These are phyloP conservation scores for Nakaseomyces kungkrabaensis DNA, from an alignment of 1,139 yeast species.

Conservation along the genomic window DNA sequence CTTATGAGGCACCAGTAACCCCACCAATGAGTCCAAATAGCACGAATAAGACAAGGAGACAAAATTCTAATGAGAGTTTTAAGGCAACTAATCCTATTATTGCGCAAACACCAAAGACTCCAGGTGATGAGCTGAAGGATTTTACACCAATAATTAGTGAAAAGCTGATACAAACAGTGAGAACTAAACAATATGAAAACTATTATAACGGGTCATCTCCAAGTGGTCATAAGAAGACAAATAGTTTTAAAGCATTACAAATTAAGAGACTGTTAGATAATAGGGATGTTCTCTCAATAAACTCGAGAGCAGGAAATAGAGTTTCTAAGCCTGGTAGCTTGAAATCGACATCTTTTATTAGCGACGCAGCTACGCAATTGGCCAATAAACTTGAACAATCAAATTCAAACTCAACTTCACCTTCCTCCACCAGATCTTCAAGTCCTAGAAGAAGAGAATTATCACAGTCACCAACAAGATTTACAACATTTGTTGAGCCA, in stretches of 20 bases:
- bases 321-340: slow-evolving; percentile 3
- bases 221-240: slow-evolving; percentile 26
- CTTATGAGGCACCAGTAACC: slow-evolving; percentile 20
- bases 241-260: slow-evolving; percentile 30
- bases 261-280: slow-evolving; percentile 25
- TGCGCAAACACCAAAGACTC: neutral
- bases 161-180: slow-evolving; percentile 25
- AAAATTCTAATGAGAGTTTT: neutral
- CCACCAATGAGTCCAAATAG: slow-evolving; percentile 27
- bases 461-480: neutral
- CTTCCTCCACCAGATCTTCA: slow-evolving; percentile 4
- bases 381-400: slow-evolving; percentile 7
- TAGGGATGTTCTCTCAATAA: slow-evolving; percentile 23
- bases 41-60: slow-evolving; percentile 2
- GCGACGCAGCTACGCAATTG: slow-evolving; percentile 8
- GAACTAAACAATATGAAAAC: slow-evolving; percentile 8
- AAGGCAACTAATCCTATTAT: neutral
- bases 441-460: neutral
- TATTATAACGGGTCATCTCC: slow-evolving; percentile 1
- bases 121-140: neutral
- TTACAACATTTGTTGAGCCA: slow-evolving; percentile 2
- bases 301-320: slow-evolving; percentile 14
- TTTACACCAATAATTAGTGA: slow-evolving; percentile 28
- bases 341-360: slow-evolving; percentile 3
- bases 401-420: slow-evolving; percentile 1